Base-by-base conservation (phyloP, 106 monocot species). In the Dendrobium officinale region DNA sequence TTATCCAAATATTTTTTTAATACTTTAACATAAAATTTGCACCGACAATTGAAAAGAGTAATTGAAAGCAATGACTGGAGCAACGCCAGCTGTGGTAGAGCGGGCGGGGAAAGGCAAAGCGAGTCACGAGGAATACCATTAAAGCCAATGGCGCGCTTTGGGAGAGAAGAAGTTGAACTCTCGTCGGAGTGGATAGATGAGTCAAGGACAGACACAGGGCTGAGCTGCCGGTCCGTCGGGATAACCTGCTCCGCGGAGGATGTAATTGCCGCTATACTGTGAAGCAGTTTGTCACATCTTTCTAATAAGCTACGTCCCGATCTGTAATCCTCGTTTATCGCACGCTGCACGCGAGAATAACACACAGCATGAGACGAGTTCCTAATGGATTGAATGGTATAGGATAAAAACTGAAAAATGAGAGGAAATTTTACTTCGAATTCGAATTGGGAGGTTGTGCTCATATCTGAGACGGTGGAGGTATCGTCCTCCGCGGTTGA, bases 121-220 rank as follows among this genome's bases (percentile, higher is more conserved):
- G 24, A 66, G 64, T 66, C 64, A 66, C 64, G 64, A 31, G 20
- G 4, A 8, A 19, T 73, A 88, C 92, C 92, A 80, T 79, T 85
- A 88, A 90, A 90, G 44, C 78, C 66, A 79, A 88, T 79, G 48
- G 83, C 78, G 27, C 84, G 89, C 51, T 92, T 88, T 6, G 84
- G 9, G 24, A 58, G 55, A 29, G 88, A 73, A 5, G 88, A 81
- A 0, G 88, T 80, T 9, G 86, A 85, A 84, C 72, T 55, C 72
- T 87, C 88, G 55, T 86, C 92, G 22, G 51, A 41, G 72, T 86
- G 85, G 68, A 84, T 89, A 2, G 87, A 80, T 2, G 90, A 86
- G 73, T 99, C 95, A 13, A 99, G 95, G 8, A 99, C 98, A 3
- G 95, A 95, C 48, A 99, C 91, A 1, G 98, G 98, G 58, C 98